Evolutionary conservation across 257 asterid species (phyloP).

Genomic region (Solanum okadae): DNA sequence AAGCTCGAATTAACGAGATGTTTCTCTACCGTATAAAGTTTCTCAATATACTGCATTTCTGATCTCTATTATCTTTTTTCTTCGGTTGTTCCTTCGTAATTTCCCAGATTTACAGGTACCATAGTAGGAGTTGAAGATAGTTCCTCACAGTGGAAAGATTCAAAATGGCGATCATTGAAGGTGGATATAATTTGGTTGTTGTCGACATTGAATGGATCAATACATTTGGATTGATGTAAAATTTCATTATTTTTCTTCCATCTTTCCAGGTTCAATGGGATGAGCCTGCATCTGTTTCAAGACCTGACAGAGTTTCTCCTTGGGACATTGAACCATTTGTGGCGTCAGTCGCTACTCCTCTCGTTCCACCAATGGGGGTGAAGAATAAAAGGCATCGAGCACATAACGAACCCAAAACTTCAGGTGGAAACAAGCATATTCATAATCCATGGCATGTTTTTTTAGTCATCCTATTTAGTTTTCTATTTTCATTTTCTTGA

Average conservation of each 20-base stretch:
- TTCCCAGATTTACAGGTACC: slow-evolving; percentile 68
- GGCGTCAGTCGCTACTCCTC: slow-evolving; percentile 26
- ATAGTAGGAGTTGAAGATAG: slow-evolving; percentile 59
- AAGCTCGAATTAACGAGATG: not conserved
- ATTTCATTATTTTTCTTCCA: not conserved
- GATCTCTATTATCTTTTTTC: not conserved
- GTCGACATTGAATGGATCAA: not conserved
- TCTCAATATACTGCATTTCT: not conserved
- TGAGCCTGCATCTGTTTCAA: slow-evolving; percentile 47
- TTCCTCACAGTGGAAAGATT: slow-evolving; percentile 52
- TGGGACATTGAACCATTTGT: slow-evolving; percentile 79
- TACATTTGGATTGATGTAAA: not conserved
- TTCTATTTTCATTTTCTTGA: not conserved
- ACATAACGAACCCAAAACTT: slow-evolving; percentile 28
- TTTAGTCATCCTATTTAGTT: not conserved
- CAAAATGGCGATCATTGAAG: slow-evolving; percentile 73
- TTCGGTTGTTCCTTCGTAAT: not conserved
- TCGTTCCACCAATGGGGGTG: slow-evolving; percentile 22
- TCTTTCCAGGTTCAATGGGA: slow-evolving; percentile 73
- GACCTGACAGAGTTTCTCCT: slow-evolving; percentile 80
- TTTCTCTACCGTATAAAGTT: not conserved
- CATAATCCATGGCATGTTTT: not conserved
- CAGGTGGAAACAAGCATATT: slow-evolving; percentile 25
- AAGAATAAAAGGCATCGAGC: slow-evolving; percentile 54
- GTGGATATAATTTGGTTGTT: slow-evolving; percentile 12